Conservation (phyloP, 2,329 filamentous ascomycete species). For the Trichoderma semiorbis region DNA sequence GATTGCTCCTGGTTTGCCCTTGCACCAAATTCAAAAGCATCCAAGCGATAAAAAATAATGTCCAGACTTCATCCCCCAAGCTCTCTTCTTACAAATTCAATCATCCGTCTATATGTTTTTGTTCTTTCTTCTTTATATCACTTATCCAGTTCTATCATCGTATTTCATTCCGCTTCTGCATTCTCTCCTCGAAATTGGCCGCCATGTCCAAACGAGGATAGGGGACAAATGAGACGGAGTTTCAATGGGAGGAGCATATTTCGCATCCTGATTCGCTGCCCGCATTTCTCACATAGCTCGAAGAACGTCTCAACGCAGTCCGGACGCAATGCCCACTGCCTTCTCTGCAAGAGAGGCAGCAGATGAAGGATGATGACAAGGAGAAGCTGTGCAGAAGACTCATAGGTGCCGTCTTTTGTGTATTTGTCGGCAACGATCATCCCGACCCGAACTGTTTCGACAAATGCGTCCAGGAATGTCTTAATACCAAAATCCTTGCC, state of each 20-base stretch:
- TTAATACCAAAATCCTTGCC: neutral
- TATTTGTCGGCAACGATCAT: neutral
- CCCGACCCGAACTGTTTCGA: neutral
- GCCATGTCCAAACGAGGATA: too few relatives aligned
- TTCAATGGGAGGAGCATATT: neutral
- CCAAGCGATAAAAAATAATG: neutral
- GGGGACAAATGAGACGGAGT: neutral
- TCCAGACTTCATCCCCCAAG: neutral
- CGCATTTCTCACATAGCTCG: neutral
- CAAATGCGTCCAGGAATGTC: neutral
- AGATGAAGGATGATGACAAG: neutral
- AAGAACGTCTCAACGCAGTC: neutral
- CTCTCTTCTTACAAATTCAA: neutral
- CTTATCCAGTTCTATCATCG: neutral
- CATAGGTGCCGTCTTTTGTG: neutral
- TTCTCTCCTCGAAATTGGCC: neutral
- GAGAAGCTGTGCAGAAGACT: neutral
- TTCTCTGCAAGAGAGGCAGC: neutral
- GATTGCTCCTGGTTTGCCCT: neutral
- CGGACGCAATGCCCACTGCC: neutral
- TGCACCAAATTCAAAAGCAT: neutral
- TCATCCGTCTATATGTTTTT: neutral
- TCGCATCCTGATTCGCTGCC: neutral
- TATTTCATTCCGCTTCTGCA: neutral
- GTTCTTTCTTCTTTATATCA: neutral